Evolutionary conservation across 352 stramenopile species (phyloP).

Genomic region (Pythium biforme): DNA sequence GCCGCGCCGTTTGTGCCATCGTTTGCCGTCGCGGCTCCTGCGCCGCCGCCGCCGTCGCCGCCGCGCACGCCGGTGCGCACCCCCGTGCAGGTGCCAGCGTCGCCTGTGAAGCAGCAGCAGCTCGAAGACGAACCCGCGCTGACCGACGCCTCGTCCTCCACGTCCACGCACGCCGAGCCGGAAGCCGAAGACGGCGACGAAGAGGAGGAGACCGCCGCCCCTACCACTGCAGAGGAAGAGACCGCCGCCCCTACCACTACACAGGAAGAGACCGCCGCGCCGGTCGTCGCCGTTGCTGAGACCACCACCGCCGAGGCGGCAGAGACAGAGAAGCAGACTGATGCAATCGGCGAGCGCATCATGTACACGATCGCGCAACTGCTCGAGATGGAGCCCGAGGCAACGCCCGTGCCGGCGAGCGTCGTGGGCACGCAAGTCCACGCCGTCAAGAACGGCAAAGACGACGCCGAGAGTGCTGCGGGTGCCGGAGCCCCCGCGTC

Average conservation of each 20-base stretch:
- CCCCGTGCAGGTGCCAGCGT: conserved; percentile 21
- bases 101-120: conserved; percentile 7
- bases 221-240: not conserved
- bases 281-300: conserved; percentile 5
- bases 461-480: conserved; percentile 27
- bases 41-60: conserved; percentile 21
- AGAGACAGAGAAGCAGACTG: conserved; percentile 24
- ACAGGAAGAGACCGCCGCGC: conserved; percentile 10
- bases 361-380: conserved; percentile 79
- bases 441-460: conserved; percentile 51
- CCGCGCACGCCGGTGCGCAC: not conserved
- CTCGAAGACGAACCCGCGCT: conserved; percentile 24
- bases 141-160: conserved; percentile 26
- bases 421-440: conserved; percentile 52
- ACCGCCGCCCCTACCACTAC: not conserved
- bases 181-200: conserved; percentile 34
- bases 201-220: not conserved
- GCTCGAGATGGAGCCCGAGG: conserved; percentile 65
- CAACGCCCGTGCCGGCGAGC: conserved; percentile 46
- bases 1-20: conserved; percentile 32
- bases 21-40: conserved; percentile 20
- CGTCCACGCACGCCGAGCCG: conserved; percentile 32
- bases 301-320: conserved; percentile 12
- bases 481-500: conserved; percentile 10
- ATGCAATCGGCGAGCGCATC: conserved; percentile 49